These are phyloP conservation scores for Ganoderma lucidum DNA, from an alignment of 1,284 basidiomycete genomes.

Conservation along the genomic window DNA sequence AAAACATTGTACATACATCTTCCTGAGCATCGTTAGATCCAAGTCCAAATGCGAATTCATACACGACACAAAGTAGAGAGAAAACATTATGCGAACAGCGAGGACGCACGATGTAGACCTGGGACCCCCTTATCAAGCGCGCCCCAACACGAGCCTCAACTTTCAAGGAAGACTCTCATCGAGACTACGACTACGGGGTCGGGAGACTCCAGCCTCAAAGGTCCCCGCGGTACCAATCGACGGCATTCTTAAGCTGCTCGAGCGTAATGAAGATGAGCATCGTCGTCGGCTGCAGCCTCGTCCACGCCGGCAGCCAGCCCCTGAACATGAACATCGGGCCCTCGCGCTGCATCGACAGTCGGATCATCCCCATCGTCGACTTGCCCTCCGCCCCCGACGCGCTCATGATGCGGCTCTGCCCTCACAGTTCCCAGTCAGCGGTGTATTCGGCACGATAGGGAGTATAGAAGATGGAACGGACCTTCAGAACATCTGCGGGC, in stretches of 20 bases:
- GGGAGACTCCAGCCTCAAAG: constrained; percentile 7
- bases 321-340: constrained; percentile 94
- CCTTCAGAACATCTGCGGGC: constrained; percentile 91
- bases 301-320: constrained; percentile 89
- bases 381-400: constrained; percentile 83
- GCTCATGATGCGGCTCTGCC: constrained; percentile 86
- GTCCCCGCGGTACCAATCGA: constrained; percentile 55
- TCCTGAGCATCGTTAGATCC: no score
- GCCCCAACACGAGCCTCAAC: no score
- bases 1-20: neutral
- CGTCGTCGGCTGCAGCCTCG: constrained; percentile 84
- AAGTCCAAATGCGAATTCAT: neutral
- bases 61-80: neutral
- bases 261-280: constrained; percentile 87
- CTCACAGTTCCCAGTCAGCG: neutral
- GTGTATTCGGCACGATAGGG: neutral
- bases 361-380: constrained; percentile 79
- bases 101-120: neutral
- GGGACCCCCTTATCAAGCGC: no score
- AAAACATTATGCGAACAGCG: no score
- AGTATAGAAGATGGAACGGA: constrained; percentile 37
- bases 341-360: constrained; percentile 76
- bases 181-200: no score
- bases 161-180: no score
- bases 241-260: constrained; percentile 76